A percentile compares a stretch with the other conserved stretches of the same genome.
Evolutionary conservation across 768 basidiomycete species (phyloP).

Genomic region (Mycena filopes): DNA sequence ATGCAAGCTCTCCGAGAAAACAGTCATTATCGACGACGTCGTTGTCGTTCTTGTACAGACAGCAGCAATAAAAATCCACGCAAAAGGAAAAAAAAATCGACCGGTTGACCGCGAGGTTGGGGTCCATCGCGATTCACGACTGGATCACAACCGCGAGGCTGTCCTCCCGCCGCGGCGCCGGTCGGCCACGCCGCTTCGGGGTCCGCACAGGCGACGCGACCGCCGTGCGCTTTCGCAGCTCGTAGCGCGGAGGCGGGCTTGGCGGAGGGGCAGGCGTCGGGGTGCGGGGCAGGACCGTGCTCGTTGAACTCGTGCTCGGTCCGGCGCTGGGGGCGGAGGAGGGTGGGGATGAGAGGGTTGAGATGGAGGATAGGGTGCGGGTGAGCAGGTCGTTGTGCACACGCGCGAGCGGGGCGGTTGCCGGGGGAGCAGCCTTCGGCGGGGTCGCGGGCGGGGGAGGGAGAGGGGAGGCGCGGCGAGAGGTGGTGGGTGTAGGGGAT

Average conservation of each 20-base stretch:
- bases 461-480: slow-evolving; percentile 1
- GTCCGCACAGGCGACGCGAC: slow-evolving; percentile 10
- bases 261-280: slow-evolving; percentile 1
- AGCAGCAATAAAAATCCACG: too few species aligned
- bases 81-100: too few species aligned
- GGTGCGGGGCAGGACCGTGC: not conserved
- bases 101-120: too few species aligned
- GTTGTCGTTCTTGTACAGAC: too few species aligned
- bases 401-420: not conserved
- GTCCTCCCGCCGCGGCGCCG: slow-evolving; percentile 14
- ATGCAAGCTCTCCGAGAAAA: too few species aligned
- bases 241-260: slow-evolving; percentile 26
- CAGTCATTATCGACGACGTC: too few species aligned
- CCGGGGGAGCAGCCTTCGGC: slow-evolving; percentile 1
- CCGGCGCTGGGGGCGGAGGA: not conserved
- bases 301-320: not conserved
- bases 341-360: slow-evolving; percentile 40
- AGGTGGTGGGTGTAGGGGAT: not conserved
- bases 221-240: slow-evolving; percentile 21
- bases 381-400: not conserved
- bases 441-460: not conserved
- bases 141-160: slow-evolving; percentile 20
- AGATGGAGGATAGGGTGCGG: slow-evolving; percentile 28
- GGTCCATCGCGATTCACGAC: not conserved
- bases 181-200: slow-evolving; percentile 15